phyloP scores from a whole-genome alignment of 495 filamentous ascomycete genomes.

The Haplographium delicatum region DNA sequence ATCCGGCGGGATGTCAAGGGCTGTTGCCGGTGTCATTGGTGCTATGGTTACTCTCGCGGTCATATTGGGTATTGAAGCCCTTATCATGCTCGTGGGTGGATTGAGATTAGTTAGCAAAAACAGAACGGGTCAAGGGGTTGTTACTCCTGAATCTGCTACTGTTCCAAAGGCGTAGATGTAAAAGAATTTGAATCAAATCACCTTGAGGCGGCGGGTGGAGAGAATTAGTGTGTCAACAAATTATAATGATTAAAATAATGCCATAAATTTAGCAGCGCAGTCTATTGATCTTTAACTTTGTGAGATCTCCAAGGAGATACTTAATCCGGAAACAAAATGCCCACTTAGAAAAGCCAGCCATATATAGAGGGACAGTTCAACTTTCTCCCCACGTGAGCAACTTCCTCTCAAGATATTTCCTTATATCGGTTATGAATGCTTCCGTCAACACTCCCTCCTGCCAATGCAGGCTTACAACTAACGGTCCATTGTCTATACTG shows the following conservation, averaged over 20 bases:
- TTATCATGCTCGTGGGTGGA: conserved; percentile 39
- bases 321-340: too few species aligned
- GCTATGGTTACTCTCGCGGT: conserved; percentile 43
- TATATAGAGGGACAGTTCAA: too few species aligned
- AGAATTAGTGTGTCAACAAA: neutral
- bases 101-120: conserved; percentile 40
- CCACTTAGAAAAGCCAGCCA: too few species aligned
- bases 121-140: neutral
- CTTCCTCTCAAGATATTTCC: conserved; percentile 8
- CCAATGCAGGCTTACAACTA: conserved; percentile 15
- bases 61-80: conserved; percentile 35
- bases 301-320: too few species aligned
- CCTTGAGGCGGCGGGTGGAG: neutral
- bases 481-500: conserved; percentile 12
- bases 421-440: conserved; percentile 4
- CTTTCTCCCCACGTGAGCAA: too few species aligned
- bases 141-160: neutral
- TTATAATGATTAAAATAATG: too few species aligned
- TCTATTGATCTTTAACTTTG: too few species aligned
- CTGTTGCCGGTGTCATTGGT: conserved; percentile 51
- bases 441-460: conserved; percentile 17
- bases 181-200: neutral
- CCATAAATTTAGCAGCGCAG: too few species aligned
- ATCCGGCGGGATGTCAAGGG: conserved; percentile 31
- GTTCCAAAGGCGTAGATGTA: neutral